phyloP scores from a whole-genome alignment of 164 flowering plant species.

The Aristolochia californica region DNA sequence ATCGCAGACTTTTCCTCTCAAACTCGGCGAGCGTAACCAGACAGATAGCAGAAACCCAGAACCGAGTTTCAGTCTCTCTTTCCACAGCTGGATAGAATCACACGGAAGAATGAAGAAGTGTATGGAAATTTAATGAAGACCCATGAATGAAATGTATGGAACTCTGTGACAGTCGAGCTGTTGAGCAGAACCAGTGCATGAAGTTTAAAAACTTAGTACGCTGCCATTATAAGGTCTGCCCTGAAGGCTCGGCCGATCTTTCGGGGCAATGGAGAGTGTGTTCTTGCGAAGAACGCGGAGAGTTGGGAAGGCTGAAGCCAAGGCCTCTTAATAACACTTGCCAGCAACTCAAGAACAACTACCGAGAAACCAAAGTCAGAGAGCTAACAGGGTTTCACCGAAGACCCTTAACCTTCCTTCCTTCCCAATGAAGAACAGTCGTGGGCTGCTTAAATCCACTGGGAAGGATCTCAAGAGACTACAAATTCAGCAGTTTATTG shows the following conservation, averaged over 20 bases:
- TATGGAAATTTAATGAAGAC: background rate
- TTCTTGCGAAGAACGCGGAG: constrained; percentile 21
- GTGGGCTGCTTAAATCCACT: constrained; percentile 28
- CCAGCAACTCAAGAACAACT: constrained; percentile 16
- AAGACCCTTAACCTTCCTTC: constrained; percentile 22
- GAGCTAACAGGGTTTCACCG: constrained; percentile 10
- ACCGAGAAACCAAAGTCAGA: constrained; percentile 42
- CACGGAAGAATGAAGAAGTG: background rate
- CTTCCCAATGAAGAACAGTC: constrained; percentile 11
- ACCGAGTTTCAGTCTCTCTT: background rate
- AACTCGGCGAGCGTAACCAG: too few relatives aligned
- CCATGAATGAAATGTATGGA: background rate
- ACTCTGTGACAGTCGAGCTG: background rate
- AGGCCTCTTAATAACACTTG: constrained; percentile 5
- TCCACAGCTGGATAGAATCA: too few relatives aligned
- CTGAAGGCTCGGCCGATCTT: constrained; percentile 82
- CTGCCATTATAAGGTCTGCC: constrained; percentile 46
- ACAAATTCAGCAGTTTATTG: constrained; percentile 36
- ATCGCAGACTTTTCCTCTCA: background rate
- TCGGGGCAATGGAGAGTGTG: constrained; percentile 34
- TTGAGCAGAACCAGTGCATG: constrained; percentile 3
- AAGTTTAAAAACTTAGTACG: constrained; percentile 7
- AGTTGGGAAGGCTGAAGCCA: constrained; percentile 8
- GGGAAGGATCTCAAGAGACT: constrained; percentile 53
- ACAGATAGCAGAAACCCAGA: background rate